These are phyloP conservation scores for Talaromyces ruber DNA, from an alignment of 495 filamentous ascomycete genomes.

Conservation along the genomic window DNA sequence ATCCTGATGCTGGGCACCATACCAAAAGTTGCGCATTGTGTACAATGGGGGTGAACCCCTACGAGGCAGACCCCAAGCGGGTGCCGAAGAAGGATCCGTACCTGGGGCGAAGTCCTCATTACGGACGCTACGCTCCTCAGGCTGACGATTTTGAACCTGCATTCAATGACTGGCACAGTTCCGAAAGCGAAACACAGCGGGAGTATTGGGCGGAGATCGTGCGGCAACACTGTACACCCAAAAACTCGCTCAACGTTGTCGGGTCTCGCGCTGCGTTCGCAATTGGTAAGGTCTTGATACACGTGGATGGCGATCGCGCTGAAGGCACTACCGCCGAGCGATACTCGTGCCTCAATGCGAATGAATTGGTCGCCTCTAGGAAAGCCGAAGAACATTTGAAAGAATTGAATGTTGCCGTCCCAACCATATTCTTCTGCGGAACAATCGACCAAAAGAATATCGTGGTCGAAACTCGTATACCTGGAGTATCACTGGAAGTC, in stretches of 20 bases:
- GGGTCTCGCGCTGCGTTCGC: conserved; percentile 28
- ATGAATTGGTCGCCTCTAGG: conserved; percentile 28
- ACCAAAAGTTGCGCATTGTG: not conserved
- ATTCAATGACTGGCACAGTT: conserved; percentile 25
- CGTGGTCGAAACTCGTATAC: conserved; percentile 33
- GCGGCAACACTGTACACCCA: conserved; percentile 19
- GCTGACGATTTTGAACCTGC: conserved; percentile 30
- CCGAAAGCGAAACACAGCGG: conserved; percentile 15
- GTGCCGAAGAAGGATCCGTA: conserved; percentile 31
- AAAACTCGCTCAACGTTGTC: conserved; percentile 27
- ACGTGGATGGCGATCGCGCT: conserved; percentile 24
- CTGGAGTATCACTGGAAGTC: conserved; percentile 35
- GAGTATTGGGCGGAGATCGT: conserved; percentile 29
- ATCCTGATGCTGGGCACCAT: conserved; percentile 1
- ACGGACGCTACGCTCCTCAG: conserved; percentile 34
- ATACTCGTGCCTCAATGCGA: conserved; percentile 53
- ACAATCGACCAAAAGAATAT: conserved; percentile 32
- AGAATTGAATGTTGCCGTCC: conserved; percentile 27
- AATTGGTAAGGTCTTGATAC: conserved; percentile 30
- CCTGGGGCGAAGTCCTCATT: conserved; percentile 24
- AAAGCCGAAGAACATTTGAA: conserved; percentile 29
- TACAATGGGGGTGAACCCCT: conserved; percentile 16
- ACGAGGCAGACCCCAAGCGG: conserved; percentile 26
- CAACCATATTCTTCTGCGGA: conserved; percentile 31
- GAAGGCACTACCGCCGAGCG: conserved; percentile 17